A percentile compares a stretch with the other conserved stretches of the same genome.
Evolutionary conservation across 805 yeast genomes (phyloP).

Genomic region (Kluyveromyces dobzhanskii): DNA sequence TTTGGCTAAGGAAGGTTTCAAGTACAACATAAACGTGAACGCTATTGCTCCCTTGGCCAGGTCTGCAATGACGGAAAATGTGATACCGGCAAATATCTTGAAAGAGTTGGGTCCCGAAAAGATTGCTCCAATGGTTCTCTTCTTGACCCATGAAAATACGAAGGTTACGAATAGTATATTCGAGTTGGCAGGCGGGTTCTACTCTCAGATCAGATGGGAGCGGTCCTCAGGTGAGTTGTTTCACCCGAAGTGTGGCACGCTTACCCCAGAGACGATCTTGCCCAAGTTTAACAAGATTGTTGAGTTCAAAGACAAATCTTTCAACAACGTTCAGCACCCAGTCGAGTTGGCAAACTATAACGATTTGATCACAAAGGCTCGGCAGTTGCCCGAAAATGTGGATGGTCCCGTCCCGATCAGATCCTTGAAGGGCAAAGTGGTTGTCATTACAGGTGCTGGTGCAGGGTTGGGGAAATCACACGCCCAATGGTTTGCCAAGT

Average conservation of each 20-base stretch:
- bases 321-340: conserved; percentile 59
- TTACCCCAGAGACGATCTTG: conserved; percentile 81
- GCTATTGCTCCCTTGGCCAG: conserved; percentile 92
- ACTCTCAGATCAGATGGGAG: conserved; percentile 90
- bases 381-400: conserved; percentile 45
- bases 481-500: conserved; percentile 74
- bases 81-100: conserved; percentile 78
- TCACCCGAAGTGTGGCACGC: conserved; percentile 57
- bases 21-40: conserved; percentile 74
- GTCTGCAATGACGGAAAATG: conserved; percentile 90
- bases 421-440: conserved; percentile 74
- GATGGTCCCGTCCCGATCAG: conserved; percentile 46
- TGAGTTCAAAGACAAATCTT: conserved; percentile 51
- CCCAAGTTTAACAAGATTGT: conserved; percentile 53
- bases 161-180: conserved; percentile 66
- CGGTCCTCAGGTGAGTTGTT: conserved; percentile 80
- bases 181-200: conserved; percentile 93
- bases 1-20: conserved; percentile 87
- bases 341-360: conserved; percentile 62
- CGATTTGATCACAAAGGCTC: conserved; percentile 44
- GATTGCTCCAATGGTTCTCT: conserved; percentile 85
- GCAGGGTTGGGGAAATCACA: conserved; percentile 90
- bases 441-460: conserved; percentile 91
- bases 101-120: conserved; percentile 77
- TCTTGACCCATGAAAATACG: conserved; percentile 58